Conservation (phyloP, 495 filamentous ascomycete species). For the Penicillium lagena region DNA sequence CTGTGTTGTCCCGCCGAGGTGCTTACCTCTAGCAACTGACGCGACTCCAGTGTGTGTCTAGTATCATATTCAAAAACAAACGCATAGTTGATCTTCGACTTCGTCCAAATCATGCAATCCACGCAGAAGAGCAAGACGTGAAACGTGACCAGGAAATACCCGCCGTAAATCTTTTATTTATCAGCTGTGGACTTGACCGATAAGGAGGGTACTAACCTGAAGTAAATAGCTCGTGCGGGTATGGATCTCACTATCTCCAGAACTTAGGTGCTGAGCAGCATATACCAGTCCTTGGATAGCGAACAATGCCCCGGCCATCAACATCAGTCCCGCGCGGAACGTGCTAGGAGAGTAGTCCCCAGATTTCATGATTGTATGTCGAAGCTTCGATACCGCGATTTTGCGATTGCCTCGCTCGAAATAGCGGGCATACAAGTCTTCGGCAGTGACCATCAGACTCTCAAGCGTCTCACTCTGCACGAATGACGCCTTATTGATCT, state of each 20-base stretch:
- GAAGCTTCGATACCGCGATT: slow-evolving; percentile 77
- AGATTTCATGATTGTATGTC: slow-evolving; percentile 55
- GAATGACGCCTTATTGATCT: slow-evolving; percentile 85
- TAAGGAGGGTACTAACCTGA: slow-evolving; percentile 41
- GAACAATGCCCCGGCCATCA: slow-evolving; percentile 70
- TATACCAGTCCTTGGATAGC: slow-evolving; percentile 68
- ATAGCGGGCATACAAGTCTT: slow-evolving; percentile 89
- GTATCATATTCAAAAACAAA: slow-evolving; percentile 97
- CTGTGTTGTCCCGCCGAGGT: not conserved
- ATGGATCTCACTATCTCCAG: slow-evolving; percentile 37
- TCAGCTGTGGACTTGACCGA: slow-evolving; percentile 17
- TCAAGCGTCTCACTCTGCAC: slow-evolving; percentile 79
- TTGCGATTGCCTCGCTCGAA: slow-evolving; percentile 90
- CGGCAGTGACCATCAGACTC: slow-evolving; percentile 65
- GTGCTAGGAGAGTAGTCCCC: slow-evolving; percentile 66
- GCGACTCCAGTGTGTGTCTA: slow-evolving; percentile 79
- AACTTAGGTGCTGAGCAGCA: slow-evolving; percentile 46
- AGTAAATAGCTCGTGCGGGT: slow-evolving; percentile 67
- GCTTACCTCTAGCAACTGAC: slow-evolving; percentile 69
- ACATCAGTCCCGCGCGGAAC: slow-evolving; percentile 73
- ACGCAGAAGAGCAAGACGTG: slow-evolving; percentile 71
- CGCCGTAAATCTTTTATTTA: slow-evolving; percentile 64
- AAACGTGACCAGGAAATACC: slow-evolving; percentile 72
- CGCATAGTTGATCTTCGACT: slow-evolving; percentile 82
- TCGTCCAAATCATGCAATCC: slow-evolving; percentile 74